Evolutionary conservation across 768 basidiomycete species (phyloP).

Genomic region (Peribolospora kevripleyi): DNA sequence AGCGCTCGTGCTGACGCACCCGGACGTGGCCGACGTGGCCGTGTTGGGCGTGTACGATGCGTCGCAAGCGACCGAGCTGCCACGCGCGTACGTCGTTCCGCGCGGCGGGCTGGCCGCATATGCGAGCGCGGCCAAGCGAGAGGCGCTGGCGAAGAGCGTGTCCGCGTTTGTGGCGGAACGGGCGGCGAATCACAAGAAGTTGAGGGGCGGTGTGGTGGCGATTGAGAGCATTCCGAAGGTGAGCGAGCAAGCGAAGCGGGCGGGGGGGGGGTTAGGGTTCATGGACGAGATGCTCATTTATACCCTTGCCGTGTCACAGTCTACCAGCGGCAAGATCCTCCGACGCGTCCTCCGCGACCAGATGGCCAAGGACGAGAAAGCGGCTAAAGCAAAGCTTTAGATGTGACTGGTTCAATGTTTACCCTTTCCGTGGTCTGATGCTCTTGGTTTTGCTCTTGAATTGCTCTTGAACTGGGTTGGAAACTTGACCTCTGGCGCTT

Average conservation of each 20-base stretch:
- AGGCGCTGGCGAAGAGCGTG: conserved; percentile 2
- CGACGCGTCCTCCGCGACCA: conserved; percentile 46
- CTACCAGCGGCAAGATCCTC: conserved; percentile 63
- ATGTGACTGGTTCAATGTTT: too few species aligned
- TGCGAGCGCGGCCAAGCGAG: background rate
- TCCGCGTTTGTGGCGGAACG: conserved; percentile 5
- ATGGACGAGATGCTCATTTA: background rate
- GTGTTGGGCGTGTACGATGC: conserved; percentile 11
- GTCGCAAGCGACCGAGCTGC: conserved; percentile 11
- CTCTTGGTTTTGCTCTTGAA: too few species aligned
- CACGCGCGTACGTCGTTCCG: conserved; percentile 10
- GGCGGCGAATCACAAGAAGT: conserved; percentile 9
- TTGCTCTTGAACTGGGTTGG: too few species aligned
- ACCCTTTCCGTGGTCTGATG: too few species aligned
- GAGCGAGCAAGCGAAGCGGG: too few species aligned
- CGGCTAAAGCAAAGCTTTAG: too few species aligned
- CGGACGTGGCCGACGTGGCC: conserved; percentile 8
- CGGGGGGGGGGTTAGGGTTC: conserved; percentile 19
- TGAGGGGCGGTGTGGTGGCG: conserved; percentile 10
- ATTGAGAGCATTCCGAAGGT: conserved; percentile 9
- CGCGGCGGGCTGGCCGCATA: background rate
- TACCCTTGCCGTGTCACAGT: conserved; percentile 20
- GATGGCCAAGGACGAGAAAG: conserved; percentile 30
- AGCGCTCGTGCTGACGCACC: background rate
- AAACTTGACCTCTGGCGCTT: too few species aligned